Percentiles rank a stretch among this genome's conserved stretches.
Conservation (phyloP, 164 flowering plant genomes). For the Berberis thunbergii region DNA sequence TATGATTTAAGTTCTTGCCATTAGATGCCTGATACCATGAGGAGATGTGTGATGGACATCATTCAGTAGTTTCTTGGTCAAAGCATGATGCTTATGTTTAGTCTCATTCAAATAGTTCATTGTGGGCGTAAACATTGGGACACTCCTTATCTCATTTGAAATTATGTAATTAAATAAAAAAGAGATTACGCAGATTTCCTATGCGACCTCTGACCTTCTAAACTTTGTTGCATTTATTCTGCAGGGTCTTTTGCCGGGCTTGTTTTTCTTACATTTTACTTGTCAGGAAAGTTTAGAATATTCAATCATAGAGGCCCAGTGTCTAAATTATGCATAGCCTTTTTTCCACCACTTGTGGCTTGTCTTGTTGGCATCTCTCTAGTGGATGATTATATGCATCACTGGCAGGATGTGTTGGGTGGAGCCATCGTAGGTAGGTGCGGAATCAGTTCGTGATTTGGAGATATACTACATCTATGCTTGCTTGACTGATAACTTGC, state of each 20-base stretch:
- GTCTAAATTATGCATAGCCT: slow-evolving; percentile 63
- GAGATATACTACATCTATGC: not conserved
- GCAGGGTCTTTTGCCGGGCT: slow-evolving; percentile 93
- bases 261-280: slow-evolving; percentile 66
- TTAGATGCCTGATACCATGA: too few species aligned
- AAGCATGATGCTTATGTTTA: not conserved
- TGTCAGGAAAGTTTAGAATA: slow-evolving; percentile 62
- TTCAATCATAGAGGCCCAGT: slow-evolving; percentile 81
- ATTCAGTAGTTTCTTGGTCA: not conserved
- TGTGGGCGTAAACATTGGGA: too few species aligned
- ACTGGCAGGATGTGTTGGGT: slow-evolving; percentile 90
- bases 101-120: not conserved
- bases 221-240: not conserved
- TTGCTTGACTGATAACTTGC: not conserved
- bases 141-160: too few species aligned
- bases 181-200: too few species aligned
- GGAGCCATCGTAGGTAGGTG: slow-evolving; percentile 67
- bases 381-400: slow-evolving; percentile 89
- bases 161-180: too few species aligned
- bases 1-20: not conserved
- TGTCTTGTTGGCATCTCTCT: slow-evolving; percentile 70
- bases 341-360: slow-evolving; percentile 66
- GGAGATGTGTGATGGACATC: not conserved
- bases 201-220: not conserved
- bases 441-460: slow-evolving; percentile 2